Evolutionary conservation across 345 rosid genomes (phyloP), one percentile per base, ranked within the genome.

Genomic region (Rhizophora apiculata): DNA sequence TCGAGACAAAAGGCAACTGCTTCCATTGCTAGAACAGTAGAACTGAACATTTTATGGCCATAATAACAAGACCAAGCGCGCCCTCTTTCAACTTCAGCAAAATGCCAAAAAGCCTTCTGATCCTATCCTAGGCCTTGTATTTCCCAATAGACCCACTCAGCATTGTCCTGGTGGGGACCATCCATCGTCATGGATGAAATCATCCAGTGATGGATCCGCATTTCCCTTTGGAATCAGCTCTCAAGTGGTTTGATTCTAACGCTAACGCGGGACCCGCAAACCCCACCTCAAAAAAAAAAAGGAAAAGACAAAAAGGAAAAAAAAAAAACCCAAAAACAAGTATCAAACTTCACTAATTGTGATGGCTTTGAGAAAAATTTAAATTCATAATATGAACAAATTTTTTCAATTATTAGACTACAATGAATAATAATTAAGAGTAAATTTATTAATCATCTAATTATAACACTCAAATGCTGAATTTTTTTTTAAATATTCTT

Each of bases 131-230:
- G 75, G 67, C 78, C 62, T 29, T 62, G 43, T 29, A 43, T 8
- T 9, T 29, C 0, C 2, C 2, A 57, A 18, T 69, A 67, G 68
- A 5, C 80, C 80, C 60, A 24, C 60, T 8, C 5, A 18, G 60
- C 60, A 24, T 24, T 27, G 58, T 60, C 22, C 53, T 49, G 53
- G 53, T 21, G 43, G 66, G 71, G 15, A 64, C 74, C 29, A 16
- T 16, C 18, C 60, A 0, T 60, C 22, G 73, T 48, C 71, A 56
- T 26, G 3, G 63, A 67, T 78, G 78, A 70, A 59, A 57, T 72
- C 74, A 70, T n/a, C 9, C 9, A n/a, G 59, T 22, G 22, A 2
- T 21, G 46, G 46, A 39, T 9, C 15, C 4, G 46, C 46, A n/a
- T 55, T 54, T 13, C 11, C 16, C 29, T 30, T 56, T 18, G 64